Percentiles rank a stretch among this genome's conserved stretches.
These are phyloP conservation scores for Tephrocybe sp. DNA, from an alignment of 768 basidiomycete genomes.

Conservation along the genomic window DNA sequence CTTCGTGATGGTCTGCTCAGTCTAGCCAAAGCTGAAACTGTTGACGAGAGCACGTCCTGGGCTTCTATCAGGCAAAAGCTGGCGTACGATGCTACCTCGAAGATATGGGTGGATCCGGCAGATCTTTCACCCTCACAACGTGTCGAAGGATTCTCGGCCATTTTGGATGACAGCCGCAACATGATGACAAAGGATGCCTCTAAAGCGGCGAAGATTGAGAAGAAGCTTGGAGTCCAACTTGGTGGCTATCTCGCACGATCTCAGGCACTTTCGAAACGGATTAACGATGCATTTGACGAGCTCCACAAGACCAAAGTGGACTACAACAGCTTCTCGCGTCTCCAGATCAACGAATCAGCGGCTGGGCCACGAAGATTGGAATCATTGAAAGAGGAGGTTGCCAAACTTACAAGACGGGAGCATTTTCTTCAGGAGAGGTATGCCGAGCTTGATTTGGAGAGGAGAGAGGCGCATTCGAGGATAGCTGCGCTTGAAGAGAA, in stretches of 20 bases:
- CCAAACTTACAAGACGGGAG: slow-evolving; percentile 74
- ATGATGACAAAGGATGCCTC: slow-evolving; percentile 77
- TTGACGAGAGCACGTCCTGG: slow-evolving; percentile 69
- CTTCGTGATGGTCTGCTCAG: slow-evolving; percentile 74
- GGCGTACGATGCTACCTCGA: slow-evolving; percentile 53
- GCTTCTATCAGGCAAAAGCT: slow-evolving; percentile 60
- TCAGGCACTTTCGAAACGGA: slow-evolving; percentile 57
- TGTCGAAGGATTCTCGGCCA: slow-evolving; percentile 56
- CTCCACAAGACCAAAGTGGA: slow-evolving; percentile 67
- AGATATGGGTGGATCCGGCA: slow-evolving; percentile 65
- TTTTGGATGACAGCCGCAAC: slow-evolving; percentile 63
- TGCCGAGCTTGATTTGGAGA: slow-evolving; percentile 75
- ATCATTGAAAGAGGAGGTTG: slow-evolving; percentile 85
- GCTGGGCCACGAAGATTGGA: slow-evolving; percentile 77
- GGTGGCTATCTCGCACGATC: slow-evolving; percentile 90
- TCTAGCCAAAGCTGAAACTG: slow-evolving; percentile 57
- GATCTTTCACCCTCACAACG: slow-evolving; percentile 58
- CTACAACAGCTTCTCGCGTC: slow-evolving; percentile 72
- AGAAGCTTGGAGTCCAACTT: slow-evolving; percentile 81
- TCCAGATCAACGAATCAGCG: slow-evolving; percentile 70
- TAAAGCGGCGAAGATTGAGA: slow-evolving; percentile 83
- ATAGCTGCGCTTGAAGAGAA: slow-evolving; percentile 75
- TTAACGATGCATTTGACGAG: slow-evolving; percentile 68
- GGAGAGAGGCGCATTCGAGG: slow-evolving; percentile 54
- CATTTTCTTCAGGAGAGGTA: slow-evolving; percentile 76